Base-by-base conservation (phyloP, 2,329 filamentous ascomycete genomes). In the Clonostachys rosea region DNA sequence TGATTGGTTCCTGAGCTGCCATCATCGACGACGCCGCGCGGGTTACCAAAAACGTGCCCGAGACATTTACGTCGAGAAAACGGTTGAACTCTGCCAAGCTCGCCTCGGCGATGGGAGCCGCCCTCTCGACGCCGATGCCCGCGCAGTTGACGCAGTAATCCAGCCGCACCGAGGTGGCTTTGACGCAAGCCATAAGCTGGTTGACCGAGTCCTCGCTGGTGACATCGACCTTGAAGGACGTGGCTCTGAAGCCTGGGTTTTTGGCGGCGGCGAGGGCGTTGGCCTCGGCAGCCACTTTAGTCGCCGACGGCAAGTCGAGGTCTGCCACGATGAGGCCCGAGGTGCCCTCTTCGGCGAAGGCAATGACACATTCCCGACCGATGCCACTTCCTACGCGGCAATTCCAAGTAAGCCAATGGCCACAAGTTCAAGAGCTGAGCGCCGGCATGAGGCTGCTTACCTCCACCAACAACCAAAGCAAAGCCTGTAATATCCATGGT, bases 91-190 rank as follows among this genome's bases (percentile, higher is more conserved):
- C 48, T 10, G 16, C 39, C 8, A 48, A 34, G 37, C 47, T 44
- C 14, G 47, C 46, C 34, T 54, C 48, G 24, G 51, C 35, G n/a
- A 52, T 48, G 36, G 12, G 16, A 17, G 16, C 16, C 16, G 43
- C 14, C 34, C 18, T 13, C 17, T 36, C 16, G 16, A 37, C 35
- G 16, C 43, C 43, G 13, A 45, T 35, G 6, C 51, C 52, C 10
- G 52, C 52, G 33, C 45, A 48, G 42, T 54, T 51, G 37, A 55
- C 47, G 16, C 50, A 49, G 42, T 54, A 54, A 45, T 55, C 53
- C n/a, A 55, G 53, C 18, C 52, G 46, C 10, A 47, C 50, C 14
- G 53, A 49, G 6, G 40, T 36, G 5, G 51, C 36, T 4, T 48
- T 37, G 40, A 40, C 48, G 33, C 47, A 40, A 7, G 48, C 34